Base-by-base conservation (phyloP, 2,329 filamentous ascomycete species). In the Xylaria hypoxylon region DNA sequence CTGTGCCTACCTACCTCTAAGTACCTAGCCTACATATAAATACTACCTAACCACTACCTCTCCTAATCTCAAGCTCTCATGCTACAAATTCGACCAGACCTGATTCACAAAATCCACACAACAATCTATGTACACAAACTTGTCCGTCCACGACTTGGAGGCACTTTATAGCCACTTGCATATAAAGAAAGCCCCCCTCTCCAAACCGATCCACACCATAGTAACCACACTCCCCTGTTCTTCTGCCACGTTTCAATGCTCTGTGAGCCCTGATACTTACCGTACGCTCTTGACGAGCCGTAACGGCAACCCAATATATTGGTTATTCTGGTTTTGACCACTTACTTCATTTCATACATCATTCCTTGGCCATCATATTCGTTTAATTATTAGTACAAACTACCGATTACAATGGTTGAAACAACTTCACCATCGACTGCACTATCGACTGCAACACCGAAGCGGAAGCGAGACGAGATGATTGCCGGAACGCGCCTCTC, bases 401-500 rank as follows among this genome's bases (percentile, higher is more conserved):
- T 24, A 45, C 38, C 31, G 17, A 44, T 17, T 15, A 33, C 33
- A 24, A 76, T 74, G 72, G 65, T 70, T 48, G 73, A 71, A 59
- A 65, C 70, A 51, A 61, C 66, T 31, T 59, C 71, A 59, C 68
- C 72, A 60, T 71, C 69, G n/a, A 68, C 71, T 4, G 62, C 71
- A 59, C 68, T 72, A 60, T 71, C 69, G n/a, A 68, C 71, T 4
- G 62, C 72, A 53, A 83, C 83, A 19, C 81, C 82, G 13, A 85
- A 85, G 74, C 80, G 83, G 61, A 85, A 85, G 72, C 79, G 82
- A 44, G 79, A 76, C 69, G 76, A 81, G 62, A 50, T 75, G 28
- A 62, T 69, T 47, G 70, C 65, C 22, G 76, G 80, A 13, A 68
- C 71, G 19, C 75, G 72, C 62, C 58, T 75, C 45, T 74, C 78